Conservation (phyloP, 441 rosid species). For the Gossypium trilobum region DNA sequence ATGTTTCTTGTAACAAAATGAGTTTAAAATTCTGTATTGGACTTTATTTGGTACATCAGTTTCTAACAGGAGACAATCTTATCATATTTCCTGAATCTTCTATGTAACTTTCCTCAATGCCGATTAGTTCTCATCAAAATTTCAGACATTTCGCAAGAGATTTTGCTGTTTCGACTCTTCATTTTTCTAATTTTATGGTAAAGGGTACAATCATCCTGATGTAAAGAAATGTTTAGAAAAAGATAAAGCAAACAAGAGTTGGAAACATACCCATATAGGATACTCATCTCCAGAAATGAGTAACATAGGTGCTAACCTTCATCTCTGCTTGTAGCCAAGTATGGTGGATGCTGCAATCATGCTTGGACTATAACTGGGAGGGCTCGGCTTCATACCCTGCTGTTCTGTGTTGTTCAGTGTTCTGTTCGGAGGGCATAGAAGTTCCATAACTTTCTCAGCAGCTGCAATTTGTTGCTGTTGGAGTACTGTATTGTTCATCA, state of each 20-base stretch:
- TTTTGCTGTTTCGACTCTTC: background rate
- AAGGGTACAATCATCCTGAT: background rate
- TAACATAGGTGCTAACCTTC: constrained; percentile 8
- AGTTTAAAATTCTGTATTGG: too few relatives aligned
- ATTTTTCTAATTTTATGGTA: background rate
- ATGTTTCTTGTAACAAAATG: too few relatives aligned
- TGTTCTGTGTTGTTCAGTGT: constrained; percentile 14
- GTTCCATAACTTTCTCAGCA: constrained; percentile 41
- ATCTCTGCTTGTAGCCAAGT: constrained; percentile 31
- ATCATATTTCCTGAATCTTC: background rate
- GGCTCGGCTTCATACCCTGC: constrained; percentile 14
- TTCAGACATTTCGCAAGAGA: background rate
- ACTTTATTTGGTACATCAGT: too few relatives aligned
- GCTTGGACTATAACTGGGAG: constrained; percentile 37
- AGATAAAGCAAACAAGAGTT: background rate
- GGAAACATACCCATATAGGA: background rate
- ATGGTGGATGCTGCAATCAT: constrained; percentile 55
- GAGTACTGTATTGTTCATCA: constrained; percentile 32
- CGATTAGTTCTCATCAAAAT: background rate
- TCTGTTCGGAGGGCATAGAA: constrained; percentile 39
- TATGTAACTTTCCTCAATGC: background rate
- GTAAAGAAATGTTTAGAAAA: background rate
- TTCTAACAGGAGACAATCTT: too few relatives aligned
- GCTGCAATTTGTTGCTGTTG: constrained; percentile 47
- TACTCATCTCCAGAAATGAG: background rate